phyloP scores from a whole-genome alignment of 306 rosid genomes.

The Carpinus viminea region DNA sequence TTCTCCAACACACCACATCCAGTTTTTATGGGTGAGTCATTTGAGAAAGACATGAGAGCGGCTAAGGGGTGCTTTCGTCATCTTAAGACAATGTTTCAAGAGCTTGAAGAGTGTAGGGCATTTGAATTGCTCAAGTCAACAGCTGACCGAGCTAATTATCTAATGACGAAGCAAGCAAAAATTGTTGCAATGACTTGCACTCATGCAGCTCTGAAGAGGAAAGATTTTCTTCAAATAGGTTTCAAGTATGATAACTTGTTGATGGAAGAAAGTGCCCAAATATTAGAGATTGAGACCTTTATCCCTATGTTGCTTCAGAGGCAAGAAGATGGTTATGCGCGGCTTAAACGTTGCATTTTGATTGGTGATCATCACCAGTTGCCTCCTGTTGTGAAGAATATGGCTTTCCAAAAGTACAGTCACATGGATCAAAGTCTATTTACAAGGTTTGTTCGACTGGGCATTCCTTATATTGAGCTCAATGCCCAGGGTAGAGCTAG shows the following conservation, averaged over 20 bases:
- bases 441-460: conserved; percentile 95
- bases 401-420: conserved; percentile 99
- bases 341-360: conserved; percentile 94
- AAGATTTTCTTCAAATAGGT: conserved; percentile 92
- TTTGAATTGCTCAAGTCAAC: conserved; percentile 95
- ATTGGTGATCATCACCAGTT: conserved; percentile 98
- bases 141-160: conserved; percentile 94
- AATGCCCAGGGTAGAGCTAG: conserved; percentile 99
- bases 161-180: conserved; percentile 99
- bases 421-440: conserved; percentile 98
- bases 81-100: conserved; percentile 93
- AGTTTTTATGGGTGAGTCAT: conserved; percentile 77
- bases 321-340: conserved; percentile 96
- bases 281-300: conserved; percentile 96
- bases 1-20: conserved; percentile 65
- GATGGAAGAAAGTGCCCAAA: conserved; percentile 99
- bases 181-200: conserved; percentile 99
- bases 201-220: conserved; percentile 96
- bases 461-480: conserved; percentile 96
- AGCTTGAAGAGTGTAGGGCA: conserved; percentile 98
- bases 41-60: conserved; percentile 87
- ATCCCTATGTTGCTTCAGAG: conserved; percentile 99
- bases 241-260: conserved; percentile 98
- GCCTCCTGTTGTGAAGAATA: conserved; percentile 98
- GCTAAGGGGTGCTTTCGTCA: conserved; percentile 90